Evolutionary conservation across 108 stramenopile genomes (phyloP).

Genomic region (Cyclotella baltica): DNA sequence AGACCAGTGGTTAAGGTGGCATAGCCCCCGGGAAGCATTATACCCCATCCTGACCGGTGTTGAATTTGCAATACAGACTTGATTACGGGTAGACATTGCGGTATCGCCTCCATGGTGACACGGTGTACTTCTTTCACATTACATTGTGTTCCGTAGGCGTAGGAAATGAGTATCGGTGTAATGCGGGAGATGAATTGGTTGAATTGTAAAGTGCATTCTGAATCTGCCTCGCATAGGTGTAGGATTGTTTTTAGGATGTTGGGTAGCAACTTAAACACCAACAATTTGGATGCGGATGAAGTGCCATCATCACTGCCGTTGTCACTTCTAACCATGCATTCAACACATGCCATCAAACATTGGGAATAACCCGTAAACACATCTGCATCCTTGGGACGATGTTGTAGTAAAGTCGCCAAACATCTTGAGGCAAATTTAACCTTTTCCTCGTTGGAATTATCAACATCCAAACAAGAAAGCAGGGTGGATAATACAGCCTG

Average conservation of each 20-base stretch:
- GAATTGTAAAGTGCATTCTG: conserved; percentile 41
- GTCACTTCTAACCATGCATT: conserved; percentile 41
- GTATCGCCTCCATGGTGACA: conserved; percentile 31
- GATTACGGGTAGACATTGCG: conserved; percentile 31
- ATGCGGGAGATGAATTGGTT: conserved; percentile 45
- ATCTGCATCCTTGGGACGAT: conserved; percentile 50
- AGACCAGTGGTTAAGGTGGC: conserved; percentile 48
- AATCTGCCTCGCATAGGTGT: conserved; percentile 43
- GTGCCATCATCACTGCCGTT: not conserved
- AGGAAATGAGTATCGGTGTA: conserved; percentile 31
- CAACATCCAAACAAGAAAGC: conserved; percentile 39
- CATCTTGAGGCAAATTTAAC: conserved; percentile 64
- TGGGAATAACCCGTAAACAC: conserved; percentile 56
- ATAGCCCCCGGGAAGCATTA: conserved; percentile 46
- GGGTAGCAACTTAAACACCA: conserved; percentile 63
- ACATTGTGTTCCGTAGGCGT: not conserved
- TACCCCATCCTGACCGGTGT: conserved; percentile 41
- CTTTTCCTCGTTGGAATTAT: conserved; percentile 18
- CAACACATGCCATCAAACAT: conserved; percentile 54
- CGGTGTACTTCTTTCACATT: conserved; percentile 28
- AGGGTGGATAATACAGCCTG: conserved; percentile 57
- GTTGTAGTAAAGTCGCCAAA: conserved; percentile 66
- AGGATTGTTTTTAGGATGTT: conserved; percentile 45
- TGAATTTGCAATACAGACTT: conserved; percentile 38
- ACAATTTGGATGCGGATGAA: conserved; percentile 47